Base-by-base conservation (phyloP, 306 rosid species). In the Cajanus cajan region DNA sequence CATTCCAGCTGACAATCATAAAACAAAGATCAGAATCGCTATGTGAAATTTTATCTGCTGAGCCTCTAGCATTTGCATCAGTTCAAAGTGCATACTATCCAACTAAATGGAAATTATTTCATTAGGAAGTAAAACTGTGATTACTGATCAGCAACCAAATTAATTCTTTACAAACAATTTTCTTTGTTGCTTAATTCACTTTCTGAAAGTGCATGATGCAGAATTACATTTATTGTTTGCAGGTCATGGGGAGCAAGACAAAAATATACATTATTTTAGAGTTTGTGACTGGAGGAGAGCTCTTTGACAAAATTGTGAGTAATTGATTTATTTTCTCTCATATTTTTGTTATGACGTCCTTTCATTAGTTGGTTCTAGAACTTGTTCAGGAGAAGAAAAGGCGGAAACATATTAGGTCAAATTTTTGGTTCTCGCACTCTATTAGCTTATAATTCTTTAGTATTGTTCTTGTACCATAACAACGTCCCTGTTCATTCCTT, bases 181-280 rank as follows among this genome's bases (percentile, higher is more conserved):
- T 24, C 28, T 36, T 66, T 73, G 69, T 40, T 31, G 50, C 33
- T 41, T 24, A 15, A 13, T 52, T 78, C 10, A 25, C 61, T 75
- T 69, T 45, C 54, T 81, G 19, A 48, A 11, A 6, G 12, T 59
- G 37, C 71, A 15, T 21, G 36, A 40, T 9, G 7, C 0, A 10
- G 15, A 40, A 10, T 39, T 65, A 48, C 50, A 57, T 50, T 10
- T 8, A 78, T 34, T 22, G 4, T 73, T 89, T 83, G 68, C 90
- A 93, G 96, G 96, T 93, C 54, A 90, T 93, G 94, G 97, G 96
- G 41, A 93, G 97, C 87, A 89, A 82, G 86, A 89, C 93, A 14
- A 93, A 93, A 85, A 93, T 93, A 82, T 90, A 89, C 81, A 93
- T 93, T 41, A 90, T 88, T 40, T 77, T 93, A 89, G 97, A 93